phyloP scores from a whole-genome alignment of 2,329 filamentous ascomycete species.

The Nothopassalora personata region DNA sequence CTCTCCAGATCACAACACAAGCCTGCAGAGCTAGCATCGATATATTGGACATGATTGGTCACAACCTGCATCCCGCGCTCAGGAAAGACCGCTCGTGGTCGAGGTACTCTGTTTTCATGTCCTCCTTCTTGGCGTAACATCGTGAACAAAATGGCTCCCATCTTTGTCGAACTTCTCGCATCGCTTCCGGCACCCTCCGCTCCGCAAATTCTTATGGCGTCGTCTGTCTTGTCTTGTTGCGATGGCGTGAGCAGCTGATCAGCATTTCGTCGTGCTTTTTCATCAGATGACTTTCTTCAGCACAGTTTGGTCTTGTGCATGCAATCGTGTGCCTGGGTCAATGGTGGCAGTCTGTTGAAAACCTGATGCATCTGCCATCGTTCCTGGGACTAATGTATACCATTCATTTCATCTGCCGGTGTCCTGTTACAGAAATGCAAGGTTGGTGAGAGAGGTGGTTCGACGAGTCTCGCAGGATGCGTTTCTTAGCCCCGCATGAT shows the following conservation, averaged over 20 bases:
- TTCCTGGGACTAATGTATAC: neutral
- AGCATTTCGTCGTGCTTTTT: neutral
- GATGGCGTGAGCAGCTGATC: neutral
- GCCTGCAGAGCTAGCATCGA: too few relatives aligned
- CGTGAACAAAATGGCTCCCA: neutral
- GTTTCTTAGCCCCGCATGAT: neutral
- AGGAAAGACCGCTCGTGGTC: neutral
- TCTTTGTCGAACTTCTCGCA: neutral
- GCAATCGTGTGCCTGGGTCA: neutral
- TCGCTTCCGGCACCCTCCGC: neutral
- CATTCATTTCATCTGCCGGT: too few relatives aligned
- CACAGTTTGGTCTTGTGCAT: neutral
- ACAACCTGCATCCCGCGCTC: too few relatives aligned
- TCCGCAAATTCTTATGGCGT: neutral
- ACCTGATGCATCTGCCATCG: too few relatives aligned
- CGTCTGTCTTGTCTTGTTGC: neutral
- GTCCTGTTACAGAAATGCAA: too few relatives aligned
- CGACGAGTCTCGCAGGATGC: neutral
- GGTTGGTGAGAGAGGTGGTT: too few relatives aligned
- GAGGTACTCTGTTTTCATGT: neutral
- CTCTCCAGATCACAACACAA: too few relatives aligned
- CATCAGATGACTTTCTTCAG: neutral
- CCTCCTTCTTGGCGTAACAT: neutral
- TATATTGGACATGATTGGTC: too few relatives aligned
- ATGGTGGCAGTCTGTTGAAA: too few relatives aligned